A percentile compares a stretch with the other conserved stretches of the same genome.
These are phyloP conservation scores for Blastocystis sp. DNA, from an alignment of 352 stramenopile genomes.

Conservation along the genomic window DNA sequence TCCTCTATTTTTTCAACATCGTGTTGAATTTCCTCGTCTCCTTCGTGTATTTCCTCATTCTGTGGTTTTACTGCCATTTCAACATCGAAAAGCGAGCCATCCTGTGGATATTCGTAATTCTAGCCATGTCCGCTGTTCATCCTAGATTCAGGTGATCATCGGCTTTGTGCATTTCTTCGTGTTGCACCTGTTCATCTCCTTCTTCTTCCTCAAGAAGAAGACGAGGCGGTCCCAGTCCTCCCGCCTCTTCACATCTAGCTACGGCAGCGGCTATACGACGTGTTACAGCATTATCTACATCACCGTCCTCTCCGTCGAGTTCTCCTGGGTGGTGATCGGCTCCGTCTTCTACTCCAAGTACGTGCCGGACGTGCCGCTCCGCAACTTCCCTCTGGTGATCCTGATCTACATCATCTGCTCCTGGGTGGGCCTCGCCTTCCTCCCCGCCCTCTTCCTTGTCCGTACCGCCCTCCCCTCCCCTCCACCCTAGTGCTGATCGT, in stretches of 20 bases:
- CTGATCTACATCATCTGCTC: constrained; percentile 24
- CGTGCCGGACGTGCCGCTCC: background rate
- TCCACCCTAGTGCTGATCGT: constrained; percentile 31
- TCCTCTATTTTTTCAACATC: constrained; percentile 45
- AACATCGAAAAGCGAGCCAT: background rate
- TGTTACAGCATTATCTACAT: constrained; percentile 46
- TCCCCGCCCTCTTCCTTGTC: constrained; percentile 4
- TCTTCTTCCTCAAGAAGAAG: constrained; percentile 34
- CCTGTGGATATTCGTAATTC: constrained; percentile 38
- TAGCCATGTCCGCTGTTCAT: background rate
- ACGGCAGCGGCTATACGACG: constrained; percentile 1
- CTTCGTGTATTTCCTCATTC: constrained; percentile 6
- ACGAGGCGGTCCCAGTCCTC: background rate
- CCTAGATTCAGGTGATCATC: constrained; percentile 29
- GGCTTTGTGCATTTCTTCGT: constrained; percentile 21
- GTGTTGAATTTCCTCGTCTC: constrained; percentile 18
- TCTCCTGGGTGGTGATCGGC: constrained; percentile 34
- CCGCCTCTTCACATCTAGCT: background rate
- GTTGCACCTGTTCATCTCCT: constrained; percentile 4
- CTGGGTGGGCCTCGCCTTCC: constrained; percentile 27
- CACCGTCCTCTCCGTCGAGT: constrained; percentile 22
- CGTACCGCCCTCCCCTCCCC: background rate
- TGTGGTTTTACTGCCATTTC: constrained; percentile 14
- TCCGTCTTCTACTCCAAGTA: constrained; percentile 18
- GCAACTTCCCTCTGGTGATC: background rate